Base-by-base conservation (phyloP, 345 rosid species). In the Eucalyptus marginata region DNA sequence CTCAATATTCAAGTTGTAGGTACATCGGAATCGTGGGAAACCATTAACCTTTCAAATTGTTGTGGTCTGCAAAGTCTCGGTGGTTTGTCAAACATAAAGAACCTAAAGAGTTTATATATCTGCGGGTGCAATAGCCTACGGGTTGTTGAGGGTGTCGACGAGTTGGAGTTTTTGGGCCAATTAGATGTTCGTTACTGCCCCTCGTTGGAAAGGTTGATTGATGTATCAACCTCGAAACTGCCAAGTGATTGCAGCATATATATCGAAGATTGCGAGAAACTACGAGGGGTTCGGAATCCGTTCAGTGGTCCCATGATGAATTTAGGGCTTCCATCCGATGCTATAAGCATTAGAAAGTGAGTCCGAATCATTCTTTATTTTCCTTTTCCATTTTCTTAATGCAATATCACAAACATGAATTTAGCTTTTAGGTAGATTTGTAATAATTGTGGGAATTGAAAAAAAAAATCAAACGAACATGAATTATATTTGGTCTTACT, bases 121-220 rank as follows among this genome's bases (percentile, higher is more conserved):
- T 0, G 0, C 1, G 0, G 0, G 0, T 71, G 81, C 81, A 0
- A 18, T 10, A 18, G 81, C 25, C 83, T 76, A 76, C 27, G 8
- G 46, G 81, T 33, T 71, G 81, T 71, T 3, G 81, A 36, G 81
- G 46, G 46, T 2, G 25, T 71, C 27, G 4, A 71, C 46, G 46
- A 76, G 47, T 36, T 36, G 46, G 47, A 62, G 17, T 13, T 29
- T 29, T 0, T 62, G 17, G 18, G 17, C 18, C 5, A 1, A 29
- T 29, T 62, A 62, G 0, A 0, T 0, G 10, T 29, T 13, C 0
- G 0, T 2, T 1, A 4, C 0, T 62, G 71, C 71, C 1, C 0
- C 1, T 62, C 9, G 13, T 62, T 29, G 33, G 71, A 62, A 62
- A 13, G 33, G 18, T 62, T 62, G 71, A 62, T 62, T 29, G 71